Base-by-base conservation (phyloP, 257 asterid genomes). In the Primulina tabacum region DNA sequence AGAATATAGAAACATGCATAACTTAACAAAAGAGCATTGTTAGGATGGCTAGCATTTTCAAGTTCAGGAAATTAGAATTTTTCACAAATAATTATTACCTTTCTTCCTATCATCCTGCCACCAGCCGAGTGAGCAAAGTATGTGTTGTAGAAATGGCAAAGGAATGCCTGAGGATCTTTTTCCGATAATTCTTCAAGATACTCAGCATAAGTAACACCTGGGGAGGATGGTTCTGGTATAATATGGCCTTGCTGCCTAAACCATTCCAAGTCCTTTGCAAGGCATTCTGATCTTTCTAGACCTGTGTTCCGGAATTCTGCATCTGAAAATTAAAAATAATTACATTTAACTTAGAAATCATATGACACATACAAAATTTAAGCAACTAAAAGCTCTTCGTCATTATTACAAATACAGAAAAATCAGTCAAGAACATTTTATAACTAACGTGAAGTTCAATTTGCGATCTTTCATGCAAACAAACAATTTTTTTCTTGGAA, bases 111-210 rank as follows among this genome's bases (percentile, higher is more conserved):
- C 99, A 93, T 93, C 79, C 97, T 83, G 57, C 99, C 99, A 70
- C 99, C 99, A 76, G 99, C 99, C 6, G 97, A 56, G 82, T 93
- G 99, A 30, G 96, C 99, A 70, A 93, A 93, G 82, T 90, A 93
- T 26, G 83, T 87, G 77, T 90, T 93, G 87, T 93, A 93, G 78
- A 93, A 93, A 76, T 93, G 99, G 81, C 99, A 93, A 69, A 90
- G 77, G 76, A 93, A 90, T 24, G 96, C 94, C 69, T 82, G 99
- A 63, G 97, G 95, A 77, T 93, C 92, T 26, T 75, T 87, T 62
- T 81, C 86, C 0, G 99, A 86, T 68, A 93, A 71, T 55, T 90
- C 95, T 67, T 87, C 87, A 14, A 93, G 88, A 73, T 86, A 82
- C 56, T 57, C 68, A 65, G 92, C 85, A 62, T 90, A 90, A 73